phyloP scores from a whole-genome alignment of 441 rosid species.

The Isatis lusitanica region DNA sequence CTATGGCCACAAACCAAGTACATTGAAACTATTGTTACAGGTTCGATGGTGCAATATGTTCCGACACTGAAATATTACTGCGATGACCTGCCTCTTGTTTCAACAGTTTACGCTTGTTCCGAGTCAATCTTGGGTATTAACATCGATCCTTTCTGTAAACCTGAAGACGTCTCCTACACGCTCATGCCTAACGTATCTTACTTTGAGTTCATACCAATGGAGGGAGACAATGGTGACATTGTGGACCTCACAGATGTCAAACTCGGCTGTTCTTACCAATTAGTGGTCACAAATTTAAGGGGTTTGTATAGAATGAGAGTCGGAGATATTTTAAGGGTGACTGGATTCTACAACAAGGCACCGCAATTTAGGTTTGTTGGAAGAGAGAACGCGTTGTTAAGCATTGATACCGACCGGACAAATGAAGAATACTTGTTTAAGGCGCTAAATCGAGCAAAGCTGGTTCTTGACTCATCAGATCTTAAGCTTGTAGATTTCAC shows the following conservation, averaged over 20 bases:
- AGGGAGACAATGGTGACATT: not conserved
- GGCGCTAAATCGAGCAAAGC: not conserved
- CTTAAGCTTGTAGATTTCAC: not conserved
- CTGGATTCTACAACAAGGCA: not conserved
- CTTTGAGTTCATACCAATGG: not conserved
- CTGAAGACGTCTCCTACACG: not conserved
- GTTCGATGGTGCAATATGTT: not conserved
- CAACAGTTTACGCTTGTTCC: not conserved
- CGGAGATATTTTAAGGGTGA: not conserved
- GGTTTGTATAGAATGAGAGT: not conserved
- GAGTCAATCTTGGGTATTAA: not conserved
- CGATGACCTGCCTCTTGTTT: not conserved
- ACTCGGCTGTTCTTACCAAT: not conserved
- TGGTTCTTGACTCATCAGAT: not conserved
- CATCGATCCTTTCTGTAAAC: not conserved
- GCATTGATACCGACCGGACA: not conserved
- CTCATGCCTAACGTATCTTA: not conserved
- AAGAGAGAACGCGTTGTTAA: not conserved
- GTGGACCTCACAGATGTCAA: not conserved
- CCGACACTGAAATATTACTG: not conserved
- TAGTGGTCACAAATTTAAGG: not conserved
- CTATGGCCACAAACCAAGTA: not conserved
- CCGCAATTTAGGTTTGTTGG: not conserved
- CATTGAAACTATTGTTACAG: not conserved
- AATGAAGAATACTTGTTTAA: not conserved